Percentiles rank a stretch among this genome's conserved stretches.
Evolutionary conservation across 768 basidiomycete species (phyloP).

Genomic region (Amanita polypyramis): DNA sequence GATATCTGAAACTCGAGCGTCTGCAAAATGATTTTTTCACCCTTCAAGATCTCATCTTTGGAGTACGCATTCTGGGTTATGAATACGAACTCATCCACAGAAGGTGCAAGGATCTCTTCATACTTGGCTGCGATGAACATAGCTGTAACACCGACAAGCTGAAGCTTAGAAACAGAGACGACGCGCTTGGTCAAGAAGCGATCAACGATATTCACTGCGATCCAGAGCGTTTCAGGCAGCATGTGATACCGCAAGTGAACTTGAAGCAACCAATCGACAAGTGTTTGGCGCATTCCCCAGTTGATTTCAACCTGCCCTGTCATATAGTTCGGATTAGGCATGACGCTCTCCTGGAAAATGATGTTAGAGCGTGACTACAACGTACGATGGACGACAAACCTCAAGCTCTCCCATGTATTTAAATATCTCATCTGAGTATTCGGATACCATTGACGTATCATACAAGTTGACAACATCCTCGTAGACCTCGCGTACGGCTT

Average conservation of each 20-base stretch:
- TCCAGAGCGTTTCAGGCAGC: conserved; percentile 99
- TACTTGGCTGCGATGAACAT: conserved; percentile 99
- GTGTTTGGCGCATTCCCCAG: conserved; percentile 92
- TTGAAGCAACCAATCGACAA: conserved; percentile 97
- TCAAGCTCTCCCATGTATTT: conserved; percentile 92
- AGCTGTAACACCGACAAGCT: conserved; percentile 95
- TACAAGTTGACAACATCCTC: conserved; percentile 61
- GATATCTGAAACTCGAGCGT: conserved; percentile 93
- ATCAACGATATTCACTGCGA: conserved; percentile 93
- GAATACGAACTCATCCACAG: conserved; percentile 95
- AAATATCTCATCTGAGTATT: conserved; percentile 98
- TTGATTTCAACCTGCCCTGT: conserved; percentile 83
- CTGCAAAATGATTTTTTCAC: conserved; percentile 93
- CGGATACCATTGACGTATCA: conserved; percentile 95
- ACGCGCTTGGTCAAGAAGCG: conserved; percentile 85
- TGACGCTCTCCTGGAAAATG: conserved; percentile 54
- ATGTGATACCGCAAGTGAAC: conserved; percentile 98
- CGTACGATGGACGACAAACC: conserved; percentile 33
- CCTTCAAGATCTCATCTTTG: conserved; percentile 95
- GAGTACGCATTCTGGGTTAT: conserved; percentile 95
- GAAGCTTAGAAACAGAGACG: conserved; percentile 82
- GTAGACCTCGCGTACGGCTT: conserved; percentile 58
- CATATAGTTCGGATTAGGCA: conserved; percentile 95
- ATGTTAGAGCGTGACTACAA: conserved; percentile 11
- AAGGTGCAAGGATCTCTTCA: conserved; percentile 96